Base-by-base conservation (phyloP, 108 stramenopile species). In the Nitzschia sp. region DNA sequence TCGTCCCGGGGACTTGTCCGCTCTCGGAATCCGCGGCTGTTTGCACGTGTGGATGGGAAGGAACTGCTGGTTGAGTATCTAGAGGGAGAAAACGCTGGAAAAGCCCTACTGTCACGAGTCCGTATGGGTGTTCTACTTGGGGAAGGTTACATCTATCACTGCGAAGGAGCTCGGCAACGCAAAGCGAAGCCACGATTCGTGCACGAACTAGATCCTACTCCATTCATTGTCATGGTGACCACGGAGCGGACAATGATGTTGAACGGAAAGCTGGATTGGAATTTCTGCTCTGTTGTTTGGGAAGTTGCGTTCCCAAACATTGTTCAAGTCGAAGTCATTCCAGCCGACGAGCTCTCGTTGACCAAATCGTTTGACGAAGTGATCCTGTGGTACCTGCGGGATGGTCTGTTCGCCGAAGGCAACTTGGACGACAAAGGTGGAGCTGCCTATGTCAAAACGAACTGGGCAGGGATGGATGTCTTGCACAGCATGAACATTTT, bases 1-100 rank as follows among this genome's bases (percentile, higher is more conserved):
- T 51, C 60, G 25, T 41, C 66, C 6, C 66, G 61, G 24, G 71
- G 71, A 15, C 40, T 78, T 54, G 66, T 73, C 0, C 51, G 86
- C 46, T 66, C 75, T 40, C 70, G 86, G 40, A 79, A 80, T 17
- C 86, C 86, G 10, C 80, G 86, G 8, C 57, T 86, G 14, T 86
- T 86, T 65, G 86, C 82, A 7, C 63, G 73, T 21, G 51, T 81
- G 40, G 82, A 83, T 41, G 78, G 80, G 11, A 77, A 78, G 21
- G 86, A 86, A 44, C 55, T 86, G 0, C 71, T 86, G 2, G 82
- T 86, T 3, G 82, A 86, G 56, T 86, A 86, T 42, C 78, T 77
- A 7, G 80, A 86, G 48, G 86, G 86, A n/a, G 78, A 76, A 63
- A 86, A 86, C 65, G 73, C 80, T 21, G 86, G 86, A 17, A 82